Percentiles rank a stretch among this genome's conserved stretches.
phyloP scores from a whole-genome alignment of 1,284 basidiomycete genomes.

The Caloboletus inedulis region DNA sequence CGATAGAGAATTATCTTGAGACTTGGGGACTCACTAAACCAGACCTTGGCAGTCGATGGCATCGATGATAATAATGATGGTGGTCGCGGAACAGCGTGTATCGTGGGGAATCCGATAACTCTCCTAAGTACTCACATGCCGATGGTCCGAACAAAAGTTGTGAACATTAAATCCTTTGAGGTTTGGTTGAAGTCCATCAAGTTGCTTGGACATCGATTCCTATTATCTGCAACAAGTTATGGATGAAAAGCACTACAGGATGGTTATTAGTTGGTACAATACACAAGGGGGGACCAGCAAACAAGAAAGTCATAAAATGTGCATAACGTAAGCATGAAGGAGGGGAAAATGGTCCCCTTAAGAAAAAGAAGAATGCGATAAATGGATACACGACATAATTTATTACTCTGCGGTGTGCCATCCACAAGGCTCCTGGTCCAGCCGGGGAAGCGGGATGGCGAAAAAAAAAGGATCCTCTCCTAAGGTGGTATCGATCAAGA shows the following conservation, averaged over 20 bases:
- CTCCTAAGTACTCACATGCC: not conserved
- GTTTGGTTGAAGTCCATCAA: not conserved
- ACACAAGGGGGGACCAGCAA: not conserved
- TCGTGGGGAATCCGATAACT: not conserved
- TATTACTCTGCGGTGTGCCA: not conserved
- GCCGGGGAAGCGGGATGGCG: not conserved
- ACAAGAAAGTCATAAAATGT: no score
- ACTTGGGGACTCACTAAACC: slow-evolving; percentile 23
- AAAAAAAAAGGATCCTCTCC: not conserved
- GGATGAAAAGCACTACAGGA: not conserved
- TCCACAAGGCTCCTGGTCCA: not conserved
- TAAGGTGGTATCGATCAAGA: not conserved
- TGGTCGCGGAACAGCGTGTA: not conserved
- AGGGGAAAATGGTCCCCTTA: not conserved
- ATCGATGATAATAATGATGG: slow-evolving; percentile 7
- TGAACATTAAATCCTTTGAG: not conserved
- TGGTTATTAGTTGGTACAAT: not conserved
- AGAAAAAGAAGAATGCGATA: not conserved
- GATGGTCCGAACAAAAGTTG: not conserved
- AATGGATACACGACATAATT: not conserved
- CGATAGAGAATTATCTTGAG: not conserved
- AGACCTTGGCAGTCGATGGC: slow-evolving; percentile 19
- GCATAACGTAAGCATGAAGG: not conserved
- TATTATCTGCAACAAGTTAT: not conserved
- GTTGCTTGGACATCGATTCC: not conserved